phyloP scores from a whole-genome alignment of 225 moss, liverwort and hornwort species.

The Bryum argenteum region DNA sequence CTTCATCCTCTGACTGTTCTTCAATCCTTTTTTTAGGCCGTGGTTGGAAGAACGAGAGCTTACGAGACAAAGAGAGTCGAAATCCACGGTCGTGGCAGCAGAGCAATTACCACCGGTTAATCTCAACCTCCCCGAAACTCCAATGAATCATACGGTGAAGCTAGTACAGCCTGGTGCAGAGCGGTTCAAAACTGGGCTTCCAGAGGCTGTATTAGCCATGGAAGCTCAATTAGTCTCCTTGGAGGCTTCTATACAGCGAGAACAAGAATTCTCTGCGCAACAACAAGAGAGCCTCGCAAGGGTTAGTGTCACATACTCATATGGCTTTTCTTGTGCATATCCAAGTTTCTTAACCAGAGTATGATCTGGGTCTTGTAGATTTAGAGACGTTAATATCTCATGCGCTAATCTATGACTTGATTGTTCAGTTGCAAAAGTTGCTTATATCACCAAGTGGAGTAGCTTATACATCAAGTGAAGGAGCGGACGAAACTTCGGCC shows the following conservation, averaged over 20 bases:
- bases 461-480: conserved; percentile 36
- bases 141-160: conserved; percentile 31
- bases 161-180: conserved; percentile 38
- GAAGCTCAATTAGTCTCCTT: conserved; percentile 74
- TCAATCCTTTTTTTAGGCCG: conserved; percentile 43
- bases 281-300: conserved; percentile 58
- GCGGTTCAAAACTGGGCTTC: conserved; percentile 59
- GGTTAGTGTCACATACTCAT: conserved; percentile 37
- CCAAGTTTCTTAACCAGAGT: background rate
- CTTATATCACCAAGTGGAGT: conserved; percentile 36
- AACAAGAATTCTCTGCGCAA: conserved; percentile 63
- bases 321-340: conserved; percentile 19
- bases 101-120: conserved; percentile 37
- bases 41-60: conserved; percentile 56
- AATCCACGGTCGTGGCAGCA: conserved; percentile 15
- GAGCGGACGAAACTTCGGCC: conserved; percentile 23
- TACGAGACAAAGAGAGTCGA: conserved; percentile 26
- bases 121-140: conserved; percentile 21
- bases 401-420: conserved; percentile 25
- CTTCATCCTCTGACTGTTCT: conserved; percentile 15
- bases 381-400: background rate
- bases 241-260: conserved; percentile 70
- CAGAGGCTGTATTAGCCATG: conserved; percentile 77
- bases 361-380: conserved; percentile 12
- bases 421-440: conserved; percentile 57